phyloP scores from a whole-genome alignment of 2,329 filamentous ascomycete species.

The Calonectria pauciramosa region DNA sequence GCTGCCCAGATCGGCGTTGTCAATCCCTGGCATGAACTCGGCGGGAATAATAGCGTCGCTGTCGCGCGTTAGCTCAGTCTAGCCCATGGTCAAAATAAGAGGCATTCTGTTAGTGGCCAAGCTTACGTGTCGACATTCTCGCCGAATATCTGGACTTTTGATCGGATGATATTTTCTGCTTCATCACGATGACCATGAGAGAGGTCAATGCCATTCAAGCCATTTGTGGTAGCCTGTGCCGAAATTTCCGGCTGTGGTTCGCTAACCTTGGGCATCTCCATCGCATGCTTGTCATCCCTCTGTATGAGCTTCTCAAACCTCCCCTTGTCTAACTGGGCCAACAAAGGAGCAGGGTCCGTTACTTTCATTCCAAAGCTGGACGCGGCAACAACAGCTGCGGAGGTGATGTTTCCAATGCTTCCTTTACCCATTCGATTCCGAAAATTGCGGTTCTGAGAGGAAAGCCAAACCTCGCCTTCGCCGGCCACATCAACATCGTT shows the following conservation, averaged over 20 bases:
- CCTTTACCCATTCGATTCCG: constrained; percentile 1
- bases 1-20: not conserved
- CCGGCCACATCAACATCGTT: not conserved
- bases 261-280: not conserved
- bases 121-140: constrained; percentile 5
- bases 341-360: not conserved
- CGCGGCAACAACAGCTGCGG: not conserved
- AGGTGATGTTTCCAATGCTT: not conserved
- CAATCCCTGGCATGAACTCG: not conserved
- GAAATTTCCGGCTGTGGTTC: not conserved
- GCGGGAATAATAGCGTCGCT: constrained; percentile 2
- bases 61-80: not conserved
- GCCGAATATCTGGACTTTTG: not conserved
- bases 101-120: not conserved
- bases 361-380: not conserved
- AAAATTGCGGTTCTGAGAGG: constrained; percentile 1
- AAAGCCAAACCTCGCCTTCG: not conserved
- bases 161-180: not conserved
- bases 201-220: not conserved
- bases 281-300: not conserved
- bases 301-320: not conserved
- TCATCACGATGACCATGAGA: not conserved
- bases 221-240: not conserved
- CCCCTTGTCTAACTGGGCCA: not conserved
- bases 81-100: not conserved